Conservation (phyloP, 768 basidiomycete species). For the Pleurotus tuoliensis region DNA sequence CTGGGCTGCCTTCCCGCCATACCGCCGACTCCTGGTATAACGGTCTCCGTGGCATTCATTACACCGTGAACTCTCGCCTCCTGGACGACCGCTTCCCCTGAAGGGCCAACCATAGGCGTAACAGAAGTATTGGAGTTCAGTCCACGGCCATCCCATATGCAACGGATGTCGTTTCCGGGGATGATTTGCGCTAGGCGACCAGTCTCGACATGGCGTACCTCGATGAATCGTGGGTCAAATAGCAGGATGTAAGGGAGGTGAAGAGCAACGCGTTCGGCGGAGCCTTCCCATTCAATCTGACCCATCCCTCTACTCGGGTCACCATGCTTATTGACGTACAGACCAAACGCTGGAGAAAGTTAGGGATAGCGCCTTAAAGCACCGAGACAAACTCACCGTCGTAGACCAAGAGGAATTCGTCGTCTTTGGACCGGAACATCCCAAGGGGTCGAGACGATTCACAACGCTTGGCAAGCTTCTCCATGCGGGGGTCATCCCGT, state of each 20-base stretch:
- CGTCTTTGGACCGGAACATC: slow-evolving; percentile 90
- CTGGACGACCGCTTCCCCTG: slow-evolving; percentile 52
- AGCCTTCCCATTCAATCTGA: slow-evolving; percentile 94
- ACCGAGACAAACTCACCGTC: slow-evolving; percentile 59
- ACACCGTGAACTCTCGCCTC: slow-evolving; percentile 87
- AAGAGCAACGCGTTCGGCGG: slow-evolving; percentile 85
- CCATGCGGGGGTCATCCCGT: slow-evolving; percentile 61
- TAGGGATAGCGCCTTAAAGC: background rate
- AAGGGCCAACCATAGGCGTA: slow-evolving; percentile 51
- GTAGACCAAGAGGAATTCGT: slow-evolving; percentile 92
- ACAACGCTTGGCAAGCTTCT: slow-evolving; percentile 77
- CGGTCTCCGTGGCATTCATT: slow-evolving; percentile 59
- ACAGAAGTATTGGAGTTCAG: slow-evolving; percentile 53
- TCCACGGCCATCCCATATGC: slow-evolving; percentile 86
- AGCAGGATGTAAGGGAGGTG: slow-evolving; percentile 89
- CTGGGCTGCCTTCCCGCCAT: slow-evolving; percentile 32
- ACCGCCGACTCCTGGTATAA: slow-evolving; percentile 23
- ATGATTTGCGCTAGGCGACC: slow-evolving; percentile 85
- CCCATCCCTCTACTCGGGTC: slow-evolving; percentile 72
- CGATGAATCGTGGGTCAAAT: slow-evolving; percentile 90
- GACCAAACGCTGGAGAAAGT: slow-evolving; percentile 69
- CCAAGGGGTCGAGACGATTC: slow-evolving; percentile 85
- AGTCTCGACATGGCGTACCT: slow-evolving; percentile 82
- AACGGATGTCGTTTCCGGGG: slow-evolving; percentile 77
- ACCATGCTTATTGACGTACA: slow-evolving; percentile 93